These are phyloP conservation scores for sorghum (Sorghum bicolor) DNA, from an alignment of 176 grass and related monocot species.

Conservation along the genomic window DNA sequence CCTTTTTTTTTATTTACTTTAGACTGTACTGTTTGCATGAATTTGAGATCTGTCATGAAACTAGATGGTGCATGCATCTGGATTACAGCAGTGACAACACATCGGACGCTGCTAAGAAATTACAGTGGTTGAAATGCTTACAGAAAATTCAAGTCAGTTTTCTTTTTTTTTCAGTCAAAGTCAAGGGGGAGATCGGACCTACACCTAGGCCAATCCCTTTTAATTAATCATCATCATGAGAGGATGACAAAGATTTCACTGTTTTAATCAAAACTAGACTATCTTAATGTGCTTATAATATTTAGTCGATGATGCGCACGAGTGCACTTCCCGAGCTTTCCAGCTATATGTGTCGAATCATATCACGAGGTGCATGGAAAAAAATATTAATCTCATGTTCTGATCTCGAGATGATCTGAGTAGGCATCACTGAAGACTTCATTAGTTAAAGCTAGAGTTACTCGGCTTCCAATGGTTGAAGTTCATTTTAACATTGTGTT, in stretches of 20 bases:
- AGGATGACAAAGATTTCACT: slow-evolving; percentile 84
- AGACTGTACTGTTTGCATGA: slow-evolving; percentile 12
- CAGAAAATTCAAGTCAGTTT: slow-evolving; percentile 23
- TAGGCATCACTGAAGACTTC: slow-evolving; percentile 29
- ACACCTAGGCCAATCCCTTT: slow-evolving; percentile 48
- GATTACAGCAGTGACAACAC: not conserved
- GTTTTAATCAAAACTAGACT: slow-evolving; percentile 56
- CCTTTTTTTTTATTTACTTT: slow-evolving; percentile 30
- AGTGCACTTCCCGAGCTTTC: slow-evolving; percentile 92
- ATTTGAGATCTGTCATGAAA: slow-evolving; percentile 25
- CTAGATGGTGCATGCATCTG: slow-evolving; percentile 6
- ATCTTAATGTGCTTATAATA: slow-evolving; percentile 52
- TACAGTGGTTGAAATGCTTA: slow-evolving; percentile 28
- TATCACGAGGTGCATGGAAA: slow-evolving; percentile 51
- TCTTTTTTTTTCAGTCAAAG: slow-evolving; percentile 60
- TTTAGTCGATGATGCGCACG: slow-evolving; percentile 65
- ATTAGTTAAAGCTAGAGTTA: slow-evolving; percentile 45
- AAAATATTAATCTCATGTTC: slow-evolving; percentile 42
- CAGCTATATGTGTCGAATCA: slow-evolving; percentile 71
- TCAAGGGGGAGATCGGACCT: slow-evolving; percentile 38
- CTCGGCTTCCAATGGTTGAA: slow-evolving; percentile 39
- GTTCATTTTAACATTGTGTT: slow-evolving; percentile 36
- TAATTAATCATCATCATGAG: slow-evolving; percentile 54
- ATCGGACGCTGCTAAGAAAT: slow-evolving; percentile 24
- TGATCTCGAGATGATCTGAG: slow-evolving; percentile 60